Conservation (phyloP, 441 rosid genomes). For the Viola pubescens region DNA sequence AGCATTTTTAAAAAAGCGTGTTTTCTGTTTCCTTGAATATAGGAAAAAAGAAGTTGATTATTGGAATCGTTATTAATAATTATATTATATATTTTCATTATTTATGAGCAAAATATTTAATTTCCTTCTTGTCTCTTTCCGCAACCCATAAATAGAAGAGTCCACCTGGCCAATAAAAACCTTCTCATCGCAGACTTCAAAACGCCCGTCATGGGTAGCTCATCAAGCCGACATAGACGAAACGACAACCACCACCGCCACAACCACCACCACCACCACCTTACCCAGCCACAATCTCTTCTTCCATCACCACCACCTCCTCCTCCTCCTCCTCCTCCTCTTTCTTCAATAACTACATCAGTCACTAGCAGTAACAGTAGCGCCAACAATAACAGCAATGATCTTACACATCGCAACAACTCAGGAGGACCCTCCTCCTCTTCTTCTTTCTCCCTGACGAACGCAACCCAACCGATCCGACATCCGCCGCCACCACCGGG, state of each 20-base stretch:
- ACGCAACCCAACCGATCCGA: background rate
- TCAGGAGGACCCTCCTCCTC: background rate
- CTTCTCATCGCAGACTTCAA: no score
- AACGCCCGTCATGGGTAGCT: slow-evolving; percentile 3
- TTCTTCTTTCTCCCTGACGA: background rate
- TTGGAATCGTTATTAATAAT: no score
- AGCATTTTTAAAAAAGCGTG: no score
- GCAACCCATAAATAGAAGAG: no score
- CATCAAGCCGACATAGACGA: background rate
- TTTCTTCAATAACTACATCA: background rate
- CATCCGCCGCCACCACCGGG: slow-evolving; percentile 8
- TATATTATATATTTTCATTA: no score
- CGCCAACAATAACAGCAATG: background rate
- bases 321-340: background rate
- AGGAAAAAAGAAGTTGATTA: no score
- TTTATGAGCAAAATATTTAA: no score
- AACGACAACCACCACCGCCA: slow-evolving; percentile 3
- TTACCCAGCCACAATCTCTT: background rate
- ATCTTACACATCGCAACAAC: background rate
- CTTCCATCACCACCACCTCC: slow-evolving; percentile 5
- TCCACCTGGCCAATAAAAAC: no score
- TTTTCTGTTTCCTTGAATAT: no score
- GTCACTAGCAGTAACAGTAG: no score
- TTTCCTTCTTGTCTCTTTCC: no score
- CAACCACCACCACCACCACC: slow-evolving; percentile 4